Evolutionary conservation across 2,329 filamentous ascomycete species (phyloP).

Genomic region (Neopestalotiopsis clavispora): DNA sequence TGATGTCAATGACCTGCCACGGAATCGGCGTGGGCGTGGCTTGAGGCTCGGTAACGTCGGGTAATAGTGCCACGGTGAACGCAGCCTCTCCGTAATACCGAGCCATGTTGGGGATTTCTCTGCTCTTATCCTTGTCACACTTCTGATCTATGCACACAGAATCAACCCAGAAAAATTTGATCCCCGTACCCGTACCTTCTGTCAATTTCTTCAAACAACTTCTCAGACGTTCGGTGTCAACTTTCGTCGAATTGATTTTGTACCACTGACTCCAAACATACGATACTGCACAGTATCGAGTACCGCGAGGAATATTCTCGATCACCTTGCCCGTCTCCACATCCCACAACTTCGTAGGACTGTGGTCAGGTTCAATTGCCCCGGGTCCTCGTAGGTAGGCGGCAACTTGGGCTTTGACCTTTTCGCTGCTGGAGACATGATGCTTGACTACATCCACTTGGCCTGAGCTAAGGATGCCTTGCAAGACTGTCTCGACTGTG

Average conservation of each 20-base stretch:
- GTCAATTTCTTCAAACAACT: no score
- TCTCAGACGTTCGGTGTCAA: neutral
- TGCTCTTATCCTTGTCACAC: neutral
- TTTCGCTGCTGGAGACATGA: no score
- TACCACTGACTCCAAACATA: constrained; percentile 6
- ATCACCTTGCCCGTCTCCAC: neutral
- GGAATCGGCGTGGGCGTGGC: neutral
- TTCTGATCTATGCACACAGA: neutral
- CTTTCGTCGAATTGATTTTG: neutral
- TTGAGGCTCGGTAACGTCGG: neutral
- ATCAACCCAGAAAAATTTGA: neutral
- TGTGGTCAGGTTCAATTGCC: neutral
- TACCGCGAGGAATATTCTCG: neutral
- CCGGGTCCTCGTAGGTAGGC: neutral
- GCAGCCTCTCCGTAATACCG: constrained; percentile 6
- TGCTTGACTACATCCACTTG: no score
- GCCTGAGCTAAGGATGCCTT: neutral
- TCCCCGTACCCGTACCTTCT: no score
- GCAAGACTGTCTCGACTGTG: neutral
- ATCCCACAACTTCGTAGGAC: neutral
- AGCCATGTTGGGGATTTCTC: neutral
- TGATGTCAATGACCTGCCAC: constrained; percentile 1
- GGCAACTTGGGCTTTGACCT: neutral
- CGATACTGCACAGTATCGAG: constrained; percentile 1
- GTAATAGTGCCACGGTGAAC: neutral